Conservation (phyloP, 495 filamentous ascomycete species). For the Tuber brumale region DNA sequence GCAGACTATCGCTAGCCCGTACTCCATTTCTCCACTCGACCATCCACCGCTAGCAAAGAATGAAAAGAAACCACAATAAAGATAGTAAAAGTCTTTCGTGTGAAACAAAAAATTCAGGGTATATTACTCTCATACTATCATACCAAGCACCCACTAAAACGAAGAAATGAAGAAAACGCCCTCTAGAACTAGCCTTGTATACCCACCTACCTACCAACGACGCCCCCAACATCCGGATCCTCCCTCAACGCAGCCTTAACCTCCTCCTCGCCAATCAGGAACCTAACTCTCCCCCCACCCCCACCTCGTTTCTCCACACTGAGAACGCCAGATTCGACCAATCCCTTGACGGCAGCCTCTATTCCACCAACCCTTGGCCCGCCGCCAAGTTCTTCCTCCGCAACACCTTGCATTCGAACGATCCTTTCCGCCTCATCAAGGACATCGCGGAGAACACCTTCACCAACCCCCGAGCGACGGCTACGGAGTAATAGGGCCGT, state of each 20-base stretch:
- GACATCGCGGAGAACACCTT: conserved; percentile 84
- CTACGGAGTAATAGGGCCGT: conserved; percentile 70
- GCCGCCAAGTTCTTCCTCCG: conserved; percentile 32
- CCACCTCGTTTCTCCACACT: conserved; percentile 76
- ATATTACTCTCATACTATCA: neutral
- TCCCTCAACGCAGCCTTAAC: conserved; percentile 78
- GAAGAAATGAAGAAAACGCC: neutral
- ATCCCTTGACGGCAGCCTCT: conserved; percentile 64
- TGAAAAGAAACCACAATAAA: too few relatives aligned
- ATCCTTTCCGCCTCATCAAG: conserved; percentile 79
- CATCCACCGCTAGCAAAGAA: too few relatives aligned
- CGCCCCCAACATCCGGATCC: conserved; percentile 73
- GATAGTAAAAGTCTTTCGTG: neutral
- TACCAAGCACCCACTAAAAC: neutral
- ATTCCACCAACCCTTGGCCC: conserved; percentile 59
- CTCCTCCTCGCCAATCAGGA: conserved; percentile 84
- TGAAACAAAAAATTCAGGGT: neutral
- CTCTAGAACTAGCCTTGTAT: neutral
- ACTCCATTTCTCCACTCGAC: too few relatives aligned
- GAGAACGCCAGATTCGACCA: conserved; percentile 81
- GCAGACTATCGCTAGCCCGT: too few relatives aligned
- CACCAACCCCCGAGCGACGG: conserved; percentile 74
- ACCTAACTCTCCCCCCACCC: conserved; percentile 73
- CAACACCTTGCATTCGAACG: conserved; percentile 53
- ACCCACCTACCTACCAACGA: conserved; percentile 47